These are phyloP conservation scores for Termitomyces sp. DNA, from an alignment of 768 basidiomycete genomes.

Conservation along the genomic window DNA sequence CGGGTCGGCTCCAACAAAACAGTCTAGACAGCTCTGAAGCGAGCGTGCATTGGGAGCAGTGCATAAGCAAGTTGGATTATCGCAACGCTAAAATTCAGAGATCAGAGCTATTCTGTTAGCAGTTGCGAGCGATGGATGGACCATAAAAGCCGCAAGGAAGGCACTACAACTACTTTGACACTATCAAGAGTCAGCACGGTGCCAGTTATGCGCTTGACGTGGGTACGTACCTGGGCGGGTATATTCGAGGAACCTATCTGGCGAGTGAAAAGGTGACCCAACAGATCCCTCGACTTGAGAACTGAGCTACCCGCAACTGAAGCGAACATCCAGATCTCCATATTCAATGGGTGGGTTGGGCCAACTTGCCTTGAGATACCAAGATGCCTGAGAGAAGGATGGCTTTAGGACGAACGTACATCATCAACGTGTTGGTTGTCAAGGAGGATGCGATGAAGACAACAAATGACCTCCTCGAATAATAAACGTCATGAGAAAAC, in stretches of 20 bases:
- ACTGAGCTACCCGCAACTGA: constrained; percentile 1
- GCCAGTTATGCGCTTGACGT: background rate
- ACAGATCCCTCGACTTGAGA: background rate
- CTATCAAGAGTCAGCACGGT: constrained; percentile 13
- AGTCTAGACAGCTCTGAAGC: constrained; percentile 26
- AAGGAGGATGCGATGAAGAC: background rate
- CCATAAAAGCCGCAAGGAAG: background rate
- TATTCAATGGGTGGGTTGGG: too few species aligned
- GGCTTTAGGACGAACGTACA: background rate
- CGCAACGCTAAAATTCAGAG: constrained; percentile 15
- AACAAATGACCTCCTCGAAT: too few species aligned
- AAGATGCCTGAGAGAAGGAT: background rate
- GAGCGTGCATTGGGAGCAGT: constrained; percentile 14
- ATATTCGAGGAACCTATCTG: background rate
- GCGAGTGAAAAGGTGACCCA: background rate
- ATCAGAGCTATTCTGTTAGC: background rate
- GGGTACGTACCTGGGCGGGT: background rate
- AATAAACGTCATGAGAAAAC: background rate
- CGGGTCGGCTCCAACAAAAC: constrained; percentile 15
- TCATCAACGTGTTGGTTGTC: background rate
- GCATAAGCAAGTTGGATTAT: constrained; percentile 20
- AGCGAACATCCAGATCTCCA: background rate
- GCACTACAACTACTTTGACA: constrained; percentile 4
- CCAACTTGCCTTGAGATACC: background rate
- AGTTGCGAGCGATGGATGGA: background rate